phyloP scores from a whole-genome alignment of 345 rosid species.

The Clausena lansium region DNA sequence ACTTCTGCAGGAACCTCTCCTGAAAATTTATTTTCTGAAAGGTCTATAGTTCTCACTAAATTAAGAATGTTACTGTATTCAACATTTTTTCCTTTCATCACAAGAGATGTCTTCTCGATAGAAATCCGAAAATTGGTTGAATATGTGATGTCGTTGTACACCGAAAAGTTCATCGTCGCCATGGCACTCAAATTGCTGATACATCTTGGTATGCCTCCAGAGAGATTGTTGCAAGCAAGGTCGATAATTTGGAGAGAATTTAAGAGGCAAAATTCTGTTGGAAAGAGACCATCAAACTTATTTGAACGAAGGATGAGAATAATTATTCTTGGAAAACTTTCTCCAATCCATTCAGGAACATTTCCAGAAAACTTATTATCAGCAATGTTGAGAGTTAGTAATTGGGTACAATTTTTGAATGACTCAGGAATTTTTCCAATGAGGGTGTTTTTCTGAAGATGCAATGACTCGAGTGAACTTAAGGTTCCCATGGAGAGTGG shows the following conservation, averaged over 20 bases:
- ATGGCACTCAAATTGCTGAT: slow-evolving; percentile 1
- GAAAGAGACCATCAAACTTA: slow-evolving; percentile 12
- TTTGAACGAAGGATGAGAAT: slow-evolving; percentile 12
- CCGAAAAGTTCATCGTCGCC: not conserved
- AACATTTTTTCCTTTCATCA: too few species aligned
- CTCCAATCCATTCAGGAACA: not conserved
- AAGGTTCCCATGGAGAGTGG: slow-evolving; percentile 7
- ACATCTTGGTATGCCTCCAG: slow-evolving; percentile 5
- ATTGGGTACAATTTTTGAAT: not conserved
- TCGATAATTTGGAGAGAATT: slow-evolving; percentile 2
- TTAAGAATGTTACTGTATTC: too few species aligned
- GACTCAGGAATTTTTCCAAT: not conserved
- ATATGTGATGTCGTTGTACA: not conserved
- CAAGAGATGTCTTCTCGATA: too few species aligned
- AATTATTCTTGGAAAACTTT: not conserved
- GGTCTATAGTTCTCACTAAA: not conserved
- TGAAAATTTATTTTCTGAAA: not conserved
- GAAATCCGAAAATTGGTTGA: too few species aligned
- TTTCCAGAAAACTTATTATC: not conserved
- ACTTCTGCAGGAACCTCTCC: not conserved
- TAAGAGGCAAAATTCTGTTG: not conserved
- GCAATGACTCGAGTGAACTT: not conserved
- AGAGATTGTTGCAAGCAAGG: slow-evolving; percentile 7
- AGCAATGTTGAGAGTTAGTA: not conserved
- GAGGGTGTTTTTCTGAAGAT: not conserved